Conservation (phyloP, 2,329 filamentous ascomycete species). For the Neonectria coccinea region DNA sequence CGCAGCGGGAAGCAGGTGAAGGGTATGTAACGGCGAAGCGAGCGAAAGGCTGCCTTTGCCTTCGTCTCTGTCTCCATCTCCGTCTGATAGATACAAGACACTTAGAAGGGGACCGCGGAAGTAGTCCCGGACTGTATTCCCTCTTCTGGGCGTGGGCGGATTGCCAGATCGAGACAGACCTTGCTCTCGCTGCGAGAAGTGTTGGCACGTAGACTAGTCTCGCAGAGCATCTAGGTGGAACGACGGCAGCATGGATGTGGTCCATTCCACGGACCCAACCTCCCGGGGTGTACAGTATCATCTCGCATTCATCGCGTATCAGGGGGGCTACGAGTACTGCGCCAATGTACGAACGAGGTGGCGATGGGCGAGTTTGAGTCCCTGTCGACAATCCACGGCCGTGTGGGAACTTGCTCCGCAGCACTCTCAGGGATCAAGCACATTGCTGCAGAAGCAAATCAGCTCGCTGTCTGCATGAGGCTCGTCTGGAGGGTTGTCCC, state of each 20-base stretch:
- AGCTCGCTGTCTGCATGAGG: background rate
- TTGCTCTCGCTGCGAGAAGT: background rate
- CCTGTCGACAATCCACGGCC: background rate
- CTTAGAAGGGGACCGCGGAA: background rate
- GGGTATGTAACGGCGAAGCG: background rate
- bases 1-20: background rate
- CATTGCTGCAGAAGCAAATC: background rate
- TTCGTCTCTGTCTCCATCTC: too few relatives aligned
- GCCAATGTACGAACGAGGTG: background rate
- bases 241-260: background rate
- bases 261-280: background rate
- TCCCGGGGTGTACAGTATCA: background rate
- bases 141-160: background rate
- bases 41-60: background rate
- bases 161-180: conserved; percentile 5
- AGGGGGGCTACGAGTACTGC: too few relatives aligned
- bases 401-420: background rate
- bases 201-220: background rate
- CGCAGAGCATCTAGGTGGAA: conserved; percentile 14
- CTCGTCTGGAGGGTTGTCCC: conserved; percentile 24
- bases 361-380: background rate
- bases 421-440: background rate
- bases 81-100: background rate
- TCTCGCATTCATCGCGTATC: background rate
- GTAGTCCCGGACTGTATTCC: background rate